Base-by-base conservation (phyloP, 2,329 filamentous ascomycete genomes). In the Exophiala sp. region DNA sequence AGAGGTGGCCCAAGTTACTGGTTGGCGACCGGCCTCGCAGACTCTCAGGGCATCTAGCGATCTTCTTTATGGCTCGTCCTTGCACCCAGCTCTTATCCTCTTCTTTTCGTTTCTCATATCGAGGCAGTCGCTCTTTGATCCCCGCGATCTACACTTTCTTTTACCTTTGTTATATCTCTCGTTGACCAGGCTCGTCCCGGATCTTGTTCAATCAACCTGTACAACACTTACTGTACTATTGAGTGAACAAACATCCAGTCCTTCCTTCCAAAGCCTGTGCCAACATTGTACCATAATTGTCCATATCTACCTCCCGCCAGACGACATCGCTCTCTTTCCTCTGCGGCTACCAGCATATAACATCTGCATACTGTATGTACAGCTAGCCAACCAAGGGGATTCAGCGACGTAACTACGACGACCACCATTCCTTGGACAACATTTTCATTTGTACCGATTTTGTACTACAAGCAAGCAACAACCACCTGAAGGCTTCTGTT, bases 231-330 rank as follows among this genome's bases (percentile, higher is more conserved):
- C 52, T 53, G 54, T 54, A 57, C 51, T 52, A 32, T 29, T 36
- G 44, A 50, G 36, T 62, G 62, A 63, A 62, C 62, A 61, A 48
- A 43, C 57, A 55, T 62, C 60, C 60, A 61, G 60, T 62, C 60
- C 59, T 64, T 62, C 60, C 48, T 63, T 64, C 50, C 34, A 36
- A 52, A 57, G 55, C 62, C 58, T 61, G 58, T 61, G 54, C 50
- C 56, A 58, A 57, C 52, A 54, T 58, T 58, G 38, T 57, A 57
- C 36, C 51, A 59, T 54, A 61, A 38, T 58, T 54, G 52, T 58
- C 55, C 45, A 11, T 60, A 16, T 42, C 39, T 45, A 38, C 44
- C 46, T 44, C n/a, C 38, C 14, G 42, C 50, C 52, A 43, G 39
- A 49, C 29, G 45, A 18, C 47, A 45, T 24, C 42, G 32, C 52